Conservation (phyloP, 805 yeast species). For the Brettanomyces anomalus region DNA sequence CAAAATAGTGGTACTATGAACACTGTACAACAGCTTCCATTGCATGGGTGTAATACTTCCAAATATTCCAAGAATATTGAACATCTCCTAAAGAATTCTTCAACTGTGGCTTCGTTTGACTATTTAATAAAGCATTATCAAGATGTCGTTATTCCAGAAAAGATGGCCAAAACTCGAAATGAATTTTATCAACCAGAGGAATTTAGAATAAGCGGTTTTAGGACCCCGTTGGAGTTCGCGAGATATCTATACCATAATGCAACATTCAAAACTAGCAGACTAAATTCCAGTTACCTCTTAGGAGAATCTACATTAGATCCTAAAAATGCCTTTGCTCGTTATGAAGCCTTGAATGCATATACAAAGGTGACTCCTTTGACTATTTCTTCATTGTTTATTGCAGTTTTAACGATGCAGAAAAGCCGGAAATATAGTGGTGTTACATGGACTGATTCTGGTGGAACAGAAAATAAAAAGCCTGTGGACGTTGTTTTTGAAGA, state of each 20-base stretch:
- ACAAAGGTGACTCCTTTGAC: conserved; percentile 18
- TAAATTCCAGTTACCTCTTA: conserved; percentile 18
- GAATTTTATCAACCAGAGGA: neutral
- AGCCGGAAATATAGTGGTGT: conserved; percentile 5
- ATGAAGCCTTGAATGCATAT: conserved; percentile 10
- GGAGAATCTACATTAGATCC: conserved; percentile 30
- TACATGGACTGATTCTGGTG: conserved; percentile 30
- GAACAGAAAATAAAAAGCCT: conserved; percentile 26
- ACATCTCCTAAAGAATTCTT: neutral
- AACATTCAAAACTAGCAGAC: conserved; percentile 13
- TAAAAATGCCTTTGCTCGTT: conserved; percentile 20
- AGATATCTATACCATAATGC: conserved; percentile 12
- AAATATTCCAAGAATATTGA: neutral
- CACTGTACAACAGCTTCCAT: neutral
- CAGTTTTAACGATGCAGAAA: conserved; percentile 29
- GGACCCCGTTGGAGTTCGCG: conserved; percentile 17
- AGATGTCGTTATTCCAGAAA: conserved; percentile 1
- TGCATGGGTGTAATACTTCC: neutral
- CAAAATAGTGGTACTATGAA: conserved; percentile 6
- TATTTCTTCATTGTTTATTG: conserved; percentile 38
- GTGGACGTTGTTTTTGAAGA: conserved; percentile 54
- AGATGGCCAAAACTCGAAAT: neutral
- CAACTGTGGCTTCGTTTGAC: neutral
- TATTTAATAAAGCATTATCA: conserved; percentile 1
- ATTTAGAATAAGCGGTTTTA: conserved; percentile 3